A percentile compares a stretch with the other conserved stretches of the same genome.
Conservation (phyloP, 2,329 filamentous ascomycete genomes). For the Claviceps lovelessii region DNA sequence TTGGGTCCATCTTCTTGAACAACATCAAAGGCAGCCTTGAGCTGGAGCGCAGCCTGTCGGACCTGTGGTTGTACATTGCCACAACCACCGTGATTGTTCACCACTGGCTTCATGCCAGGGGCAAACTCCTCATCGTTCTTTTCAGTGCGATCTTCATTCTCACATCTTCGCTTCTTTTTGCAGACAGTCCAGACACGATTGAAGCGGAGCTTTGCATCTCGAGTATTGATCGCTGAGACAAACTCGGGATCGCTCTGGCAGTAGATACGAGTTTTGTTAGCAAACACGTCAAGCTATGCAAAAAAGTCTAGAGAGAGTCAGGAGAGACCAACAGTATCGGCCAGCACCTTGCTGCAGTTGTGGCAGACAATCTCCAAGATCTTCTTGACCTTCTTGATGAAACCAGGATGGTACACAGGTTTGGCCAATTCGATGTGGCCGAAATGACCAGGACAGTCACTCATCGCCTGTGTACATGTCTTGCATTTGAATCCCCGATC, state of each 20-base stretch:
- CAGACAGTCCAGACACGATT: conserved; percentile 83
- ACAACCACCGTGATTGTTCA: conserved; percentile 67
- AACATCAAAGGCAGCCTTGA: conserved; percentile 61
- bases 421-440: conserved; percentile 96
- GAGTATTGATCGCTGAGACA: conserved; percentile 62
- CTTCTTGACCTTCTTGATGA: conserved; percentile 99
- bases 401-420: conserved; percentile 88
- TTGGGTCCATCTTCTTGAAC: conserved; percentile 52
- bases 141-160: conserved; percentile 59
- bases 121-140: conserved; percentile 57
- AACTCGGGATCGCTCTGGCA: conserved; percentile 72
- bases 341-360: conserved; percentile 94
- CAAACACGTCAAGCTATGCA: conserved; percentile 31
- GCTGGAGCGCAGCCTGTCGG: conserved; percentile 70
- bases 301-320: conserved; percentile 38
- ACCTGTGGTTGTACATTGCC: conserved; percentile 84
- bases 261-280: conserved; percentile 36
- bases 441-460: conserved; percentile 94
- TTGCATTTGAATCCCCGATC: conserved; percentile 92
- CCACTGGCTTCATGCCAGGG: conserved; percentile 38
- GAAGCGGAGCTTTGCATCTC: conserved; percentile 91
- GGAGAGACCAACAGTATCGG: conserved; percentile 83
- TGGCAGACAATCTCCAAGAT: conserved; percentile 97
- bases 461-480: conserved; percentile 90
- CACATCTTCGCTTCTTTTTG: conserved; percentile 75